A percentile compares a stretch with the other conserved stretches of the same genome.
Conservation (phyloP, 495 filamentous ascomycete species). For the Podospora didyma region DNA sequence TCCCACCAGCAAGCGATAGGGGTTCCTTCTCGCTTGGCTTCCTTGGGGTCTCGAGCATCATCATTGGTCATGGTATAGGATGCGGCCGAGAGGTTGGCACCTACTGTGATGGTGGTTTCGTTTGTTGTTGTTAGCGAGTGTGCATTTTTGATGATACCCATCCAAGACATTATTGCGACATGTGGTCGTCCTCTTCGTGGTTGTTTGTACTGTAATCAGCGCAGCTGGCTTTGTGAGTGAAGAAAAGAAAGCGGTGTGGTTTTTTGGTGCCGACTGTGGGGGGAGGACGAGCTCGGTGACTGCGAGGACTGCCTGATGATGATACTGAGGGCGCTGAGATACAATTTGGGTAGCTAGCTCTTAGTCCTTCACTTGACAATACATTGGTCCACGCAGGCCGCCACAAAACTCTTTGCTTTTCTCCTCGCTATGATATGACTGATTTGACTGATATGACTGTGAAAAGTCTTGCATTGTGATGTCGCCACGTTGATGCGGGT, state of each 20-base stretch:
- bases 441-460: too few species aligned
- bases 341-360: not conserved
- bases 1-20: slow-evolving; percentile 3
- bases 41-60: not conserved
- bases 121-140: not conserved
- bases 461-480: too few species aligned
- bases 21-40: not conserved
- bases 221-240: slow-evolving; percentile 2
- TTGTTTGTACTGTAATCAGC: slow-evolving; percentile 15
- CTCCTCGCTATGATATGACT: too few species aligned
- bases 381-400: slow-evolving; percentile 12
- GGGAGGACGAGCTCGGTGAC: slow-evolving; percentile 15
- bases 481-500: too few species aligned
- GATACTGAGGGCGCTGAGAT: too few species aligned
- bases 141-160: slow-evolving; percentile 25
- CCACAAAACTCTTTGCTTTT: not conserved
- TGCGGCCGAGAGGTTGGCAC: not conserved
- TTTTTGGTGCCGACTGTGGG: slow-evolving; percentile 14
- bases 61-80: not conserved
- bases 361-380: slow-evolving; percentile 5
- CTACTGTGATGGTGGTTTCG: not conserved
- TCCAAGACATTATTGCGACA: slow-evolving; percentile 20
- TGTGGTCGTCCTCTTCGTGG: slow-evolving; percentile 26
- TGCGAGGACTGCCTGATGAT: slow-evolving; percentile 7
- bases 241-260: not conserved